Evolutionary conservation across 306 rosid genomes (phyloP), one percentile per base, ranked within the genome.

Genomic region (Citrullus colocynthis): DNA sequence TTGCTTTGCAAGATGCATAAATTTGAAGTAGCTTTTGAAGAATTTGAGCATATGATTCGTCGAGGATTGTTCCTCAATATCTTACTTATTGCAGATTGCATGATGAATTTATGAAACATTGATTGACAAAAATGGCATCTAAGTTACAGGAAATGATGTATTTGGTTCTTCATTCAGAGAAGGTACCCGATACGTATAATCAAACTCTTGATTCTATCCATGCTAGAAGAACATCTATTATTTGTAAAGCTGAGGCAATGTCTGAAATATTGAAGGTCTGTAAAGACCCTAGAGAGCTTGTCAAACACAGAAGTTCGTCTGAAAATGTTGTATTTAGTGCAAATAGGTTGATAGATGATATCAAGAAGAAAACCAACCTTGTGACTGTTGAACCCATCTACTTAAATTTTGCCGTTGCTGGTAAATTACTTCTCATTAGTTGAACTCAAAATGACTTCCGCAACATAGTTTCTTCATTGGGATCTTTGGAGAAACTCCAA

Each of bases 61-160:
- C 91, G 92, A 84, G 97, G 97, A 51, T 90, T 72, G 86, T 87
- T 85, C 97, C 97, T 74, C 96, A 89, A 78, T 92, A 90, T 91
- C 90, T 89, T 51, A 92, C 99, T 75, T 95, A 90, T 75, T 90
- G 84, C 82, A 88, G 88, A 84, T 59, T 92, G 88, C 80, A 82
- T 42, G 83, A 83, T 42, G 96, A 80, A 77, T 70, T 95, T 54
- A 84, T 83, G 89, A 89, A 77, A 83, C 83, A 37, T 57, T 93
- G 97, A 64, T 84, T 83, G 96, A 82, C 70, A 62, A 87, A 87
- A 78, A 89, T 89, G 93, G 93, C 87, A 3, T 78, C 36, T 71
- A 90, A 86, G 52, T 85, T 92, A 65, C 76, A 90, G 45, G 80
- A 42, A 24, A 75, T 89, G 88, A 95, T 95, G 97, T 92, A 91